A percentile compares a stretch with the other conserved stretches of the same genome.
phyloP scores from a whole-genome alignment of 257 asterid genomes.

The Solanum gracilifrons region DNA sequence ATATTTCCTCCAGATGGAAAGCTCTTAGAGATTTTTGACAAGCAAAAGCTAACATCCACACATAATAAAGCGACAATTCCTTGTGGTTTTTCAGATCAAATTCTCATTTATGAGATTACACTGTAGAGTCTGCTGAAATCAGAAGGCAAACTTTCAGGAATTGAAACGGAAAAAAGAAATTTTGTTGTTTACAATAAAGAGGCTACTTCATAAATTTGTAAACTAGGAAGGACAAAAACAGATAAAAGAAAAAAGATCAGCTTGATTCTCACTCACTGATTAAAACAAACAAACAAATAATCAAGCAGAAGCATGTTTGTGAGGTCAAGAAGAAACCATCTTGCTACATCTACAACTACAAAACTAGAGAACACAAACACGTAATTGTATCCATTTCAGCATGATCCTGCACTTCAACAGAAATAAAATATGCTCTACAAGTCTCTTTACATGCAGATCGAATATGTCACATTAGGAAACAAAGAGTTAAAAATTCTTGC shows the following conservation, averaged over 20 bases:
- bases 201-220: background rate
- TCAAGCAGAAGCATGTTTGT: background rate
- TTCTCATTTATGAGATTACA: background rate
- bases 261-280: background rate
- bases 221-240: background rate
- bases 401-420: background rate
- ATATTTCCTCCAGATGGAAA: slow-evolving; percentile 11
- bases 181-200: background rate
- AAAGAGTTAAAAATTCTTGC: background rate
- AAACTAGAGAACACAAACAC: background rate
- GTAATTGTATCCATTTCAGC: background rate
- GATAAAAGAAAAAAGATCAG: background rate
- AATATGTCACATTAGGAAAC: background rate
- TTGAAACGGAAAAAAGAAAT: background rate
- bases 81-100: background rate
- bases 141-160: background rate
- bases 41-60: background rate
- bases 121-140: background rate
- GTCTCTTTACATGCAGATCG: background rate
- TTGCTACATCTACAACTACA: background rate
- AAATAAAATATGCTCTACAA: background rate
- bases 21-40: background rate
- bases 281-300: background rate
- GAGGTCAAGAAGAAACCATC: background rate
- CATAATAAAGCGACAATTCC: background rate